Base-by-base conservation (phyloP, 1,284 basidiomycete genomes). In the Puccinia horiana region DNA sequence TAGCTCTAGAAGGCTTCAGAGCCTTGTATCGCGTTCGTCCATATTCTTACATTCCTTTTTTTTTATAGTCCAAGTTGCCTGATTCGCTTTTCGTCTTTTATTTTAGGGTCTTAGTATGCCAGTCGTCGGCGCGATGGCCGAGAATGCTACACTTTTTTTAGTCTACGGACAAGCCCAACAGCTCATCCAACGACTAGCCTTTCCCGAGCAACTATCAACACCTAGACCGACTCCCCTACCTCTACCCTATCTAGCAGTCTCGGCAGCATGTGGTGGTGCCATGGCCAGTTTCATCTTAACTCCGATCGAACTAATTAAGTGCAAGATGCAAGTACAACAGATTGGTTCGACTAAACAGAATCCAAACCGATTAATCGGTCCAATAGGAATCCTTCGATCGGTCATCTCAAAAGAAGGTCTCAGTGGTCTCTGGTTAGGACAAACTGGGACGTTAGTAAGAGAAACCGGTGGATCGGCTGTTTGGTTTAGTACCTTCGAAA, bases 311-410 rank as follows among this genome's bases (percentile, higher is more conserved):
- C 91, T 95, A 81, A 91, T 96, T 85, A 96, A 96, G 88, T 96
- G 94, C 87, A 93, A 94, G 86, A 95, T 96, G 94, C 96, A 96
- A 88, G 94, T 96, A 3, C 94, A 96, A 87, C 88, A 88, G 85
- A 86, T 87, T 23, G 82, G 85, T 12, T 84, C 37, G 32, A 49
- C 56, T 20, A 63, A 42, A 11, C 23, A 44, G 61, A 16, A 42
- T 63, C 54, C 82, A 1, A 61, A 84, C 65, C 84, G 83, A 75
- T 88, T 90, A 5, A 89, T 90, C 79, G 94, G 94, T 0, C 93
- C 94, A 0, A 85, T 94, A 26, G 87, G 90, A 14, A 90, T 97
- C 79, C 88, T 95, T 82, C 88, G 88, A 20, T 89, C 90, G 61
- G 91, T 92, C 40, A 85, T 96, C 44, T 90, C 90, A 67, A 88